phyloP scores from a whole-genome alignment of 192 early-diverging fungal genomes.

The Gaertneriomyces sp. region DNA sequence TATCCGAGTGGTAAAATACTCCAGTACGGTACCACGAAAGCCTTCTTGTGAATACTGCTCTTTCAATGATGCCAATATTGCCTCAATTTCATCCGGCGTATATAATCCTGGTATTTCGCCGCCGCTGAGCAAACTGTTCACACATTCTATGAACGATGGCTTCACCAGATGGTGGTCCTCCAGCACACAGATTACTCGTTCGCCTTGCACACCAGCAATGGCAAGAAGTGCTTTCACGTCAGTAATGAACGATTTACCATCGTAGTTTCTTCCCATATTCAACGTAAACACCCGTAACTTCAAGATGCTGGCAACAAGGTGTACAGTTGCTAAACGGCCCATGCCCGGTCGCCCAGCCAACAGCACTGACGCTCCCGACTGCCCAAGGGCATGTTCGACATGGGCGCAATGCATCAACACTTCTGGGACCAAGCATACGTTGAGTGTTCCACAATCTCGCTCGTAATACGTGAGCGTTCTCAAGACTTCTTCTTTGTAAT shows the following conservation, averaged over 20 bases:
- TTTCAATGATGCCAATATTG: conserved; percentile 40
- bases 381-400: conserved; percentile 46
- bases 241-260: conserved; percentile 39
- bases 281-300: conserved; percentile 40
- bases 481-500: conserved; percentile 29
- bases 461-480: conserved; percentile 44
- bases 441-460: conserved; percentile 44
- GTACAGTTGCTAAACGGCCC: conserved; percentile 32
- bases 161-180: conserved; percentile 55
- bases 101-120: conserved; percentile 56
- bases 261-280: conserved; percentile 38
- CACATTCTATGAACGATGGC: conserved; percentile 42
- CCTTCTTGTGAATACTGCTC: conserved; percentile 49
- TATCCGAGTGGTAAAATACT: conserved; percentile 50
- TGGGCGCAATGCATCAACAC: conserved; percentile 39
- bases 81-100: conserved; percentile 52
- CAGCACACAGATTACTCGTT: conserved; percentile 45
- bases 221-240: conserved; percentile 53
- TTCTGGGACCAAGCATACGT: conserved; percentile 48
- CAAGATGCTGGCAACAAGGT: conserved; percentile 44
- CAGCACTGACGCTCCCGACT: conserved; percentile 51
- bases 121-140: conserved; percentile 55
- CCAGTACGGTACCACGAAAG: conserved; percentile 49
- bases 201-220: conserved; percentile 37
- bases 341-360: conserved; percentile 54